These are phyloP conservation scores for Trifolium pratense DNA, from an alignment of 306 rosid genomes.

Conservation along the genomic window DNA sequence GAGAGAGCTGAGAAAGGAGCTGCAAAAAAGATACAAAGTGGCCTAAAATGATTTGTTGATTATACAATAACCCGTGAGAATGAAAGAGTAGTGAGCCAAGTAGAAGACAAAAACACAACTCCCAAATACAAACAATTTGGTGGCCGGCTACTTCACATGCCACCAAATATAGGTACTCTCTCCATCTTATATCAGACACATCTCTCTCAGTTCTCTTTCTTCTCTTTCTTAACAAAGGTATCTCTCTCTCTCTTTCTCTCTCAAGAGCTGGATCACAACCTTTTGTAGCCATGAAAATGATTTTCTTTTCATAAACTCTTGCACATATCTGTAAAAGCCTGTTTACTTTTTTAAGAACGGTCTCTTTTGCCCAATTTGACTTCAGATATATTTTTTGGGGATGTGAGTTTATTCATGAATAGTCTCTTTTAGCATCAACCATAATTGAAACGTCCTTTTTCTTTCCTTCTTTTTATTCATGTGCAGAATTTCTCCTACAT, in stretches of 20 bases:
- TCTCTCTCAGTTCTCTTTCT: conserved; percentile 18
- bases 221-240: conserved; percentile 18
- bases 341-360: conserved; percentile 40
- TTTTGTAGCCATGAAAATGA: conserved; percentile 49
- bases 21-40: background rate
- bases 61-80: conserved; percentile 46
- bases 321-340: conserved; percentile 48
- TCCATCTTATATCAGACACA: background rate
- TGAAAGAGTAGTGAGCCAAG: conserved; percentile 40
- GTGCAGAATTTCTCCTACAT: conserved; percentile 32
- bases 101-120: conserved; percentile 51
- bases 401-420: conserved; percentile 39
- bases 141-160: conserved; percentile 62
- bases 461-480: conserved; percentile 9
- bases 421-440: conserved; percentile 46
- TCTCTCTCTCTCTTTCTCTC: background rate
- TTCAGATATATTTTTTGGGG: conserved; percentile 50
- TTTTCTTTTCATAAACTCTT: conserved; percentile 20
- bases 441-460: conserved; percentile 46
- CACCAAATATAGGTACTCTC: conserved; percentile 44
- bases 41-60: conserved; percentile 41
- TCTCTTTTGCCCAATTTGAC: conserved; percentile 55
- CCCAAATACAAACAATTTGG: conserved; percentile 45
- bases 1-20: background rate
- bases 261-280: conserved; percentile 21